Percentiles rank a stretch among this genome's conserved stretches.
phyloP scores from a whole-genome alignment of 306 rosid species.

The Prunus armeniaca region DNA sequence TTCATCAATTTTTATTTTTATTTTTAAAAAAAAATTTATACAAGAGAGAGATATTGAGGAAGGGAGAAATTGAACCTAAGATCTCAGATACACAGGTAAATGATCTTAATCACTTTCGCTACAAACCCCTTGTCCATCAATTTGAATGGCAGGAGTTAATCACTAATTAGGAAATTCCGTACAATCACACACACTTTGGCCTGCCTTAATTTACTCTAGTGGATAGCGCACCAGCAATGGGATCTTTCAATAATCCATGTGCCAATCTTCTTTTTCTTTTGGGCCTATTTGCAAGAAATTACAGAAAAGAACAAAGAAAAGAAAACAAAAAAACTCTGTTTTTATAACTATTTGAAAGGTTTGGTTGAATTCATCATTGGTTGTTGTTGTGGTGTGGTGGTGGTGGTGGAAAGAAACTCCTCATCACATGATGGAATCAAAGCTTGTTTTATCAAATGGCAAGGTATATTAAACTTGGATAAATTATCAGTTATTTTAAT shows the following conservation, averaged over 20 bases:
- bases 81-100: fast-evolving
- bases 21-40: no score
- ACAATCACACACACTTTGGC: neutral
- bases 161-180: neutral
- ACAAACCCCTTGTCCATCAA: neutral
- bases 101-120: no score
- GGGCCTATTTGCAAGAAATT: neutral
- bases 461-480: neutral
- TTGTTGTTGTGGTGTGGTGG: neutral
- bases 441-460: neutral
- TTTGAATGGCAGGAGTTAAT: neutral
- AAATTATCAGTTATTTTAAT: neutral
- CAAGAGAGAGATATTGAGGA: no score
- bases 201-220: neutral
- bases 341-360: neutral
- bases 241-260: neutral
- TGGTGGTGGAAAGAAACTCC: neutral
- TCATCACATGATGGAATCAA: neutral
- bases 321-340: no score
- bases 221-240: neutral
- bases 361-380: neutral
- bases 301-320: neutral
- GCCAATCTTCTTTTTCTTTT: neutral
- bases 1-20: neutral
- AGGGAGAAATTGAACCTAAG: no score